Conservation (phyloP, 2,329 filamentous ascomycete species). For the Exutisphaerella laricina region DNA sequence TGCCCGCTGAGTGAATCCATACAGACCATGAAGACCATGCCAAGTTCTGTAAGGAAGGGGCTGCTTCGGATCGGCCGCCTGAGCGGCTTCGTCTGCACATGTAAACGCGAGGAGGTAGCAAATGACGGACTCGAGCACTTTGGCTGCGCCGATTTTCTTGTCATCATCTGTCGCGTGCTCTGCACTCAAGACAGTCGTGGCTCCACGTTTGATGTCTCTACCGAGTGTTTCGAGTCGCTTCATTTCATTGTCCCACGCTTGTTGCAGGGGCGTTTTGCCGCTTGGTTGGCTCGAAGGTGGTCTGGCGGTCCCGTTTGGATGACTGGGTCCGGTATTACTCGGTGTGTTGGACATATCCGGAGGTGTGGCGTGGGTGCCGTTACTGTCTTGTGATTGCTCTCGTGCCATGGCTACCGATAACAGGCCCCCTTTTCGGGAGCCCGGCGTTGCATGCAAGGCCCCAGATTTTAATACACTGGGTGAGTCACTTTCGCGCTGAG, state of each 20-base stretch:
- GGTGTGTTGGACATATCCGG: slow-evolving; percentile 23
- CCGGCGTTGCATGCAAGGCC: slow-evolving; percentile 24
- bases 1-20: slow-evolving; percentile 24
- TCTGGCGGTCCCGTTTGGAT: slow-evolving; percentile 15
- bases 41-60: slow-evolving; percentile 22
- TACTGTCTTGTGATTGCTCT: slow-evolving; percentile 24
- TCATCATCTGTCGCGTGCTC: slow-evolving; percentile 6
- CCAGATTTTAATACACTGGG: slow-evolving; percentile 20
- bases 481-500: slow-evolving; percentile 18
- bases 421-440: slow-evolving; percentile 26
- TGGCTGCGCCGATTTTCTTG: slow-evolving; percentile 34
- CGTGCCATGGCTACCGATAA: slow-evolving; percentile 24
- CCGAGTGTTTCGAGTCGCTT: slow-evolving; percentile 39
- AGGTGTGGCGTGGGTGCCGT: slow-evolving; percentile 20
- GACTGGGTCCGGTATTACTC: slow-evolving; percentile 14
- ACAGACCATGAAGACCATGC: slow-evolving; percentile 27
- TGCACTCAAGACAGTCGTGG: slow-evolving; percentile 31
- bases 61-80: slow-evolving; percentile 24
- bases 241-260: slow-evolving; percentile 36
- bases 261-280: slow-evolving; percentile 29
- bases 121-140: slow-evolving; percentile 43
- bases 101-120: slow-evolving; percentile 34
- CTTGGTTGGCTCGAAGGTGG: slow-evolving; percentile 21
- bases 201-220: slow-evolving; percentile 43
- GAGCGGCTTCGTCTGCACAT: slow-evolving; percentile 26